phyloP scores from a whole-genome alignment of 2,329 filamentous ascomycete genomes.

The Rhytidhysteron rufulum region DNA sequence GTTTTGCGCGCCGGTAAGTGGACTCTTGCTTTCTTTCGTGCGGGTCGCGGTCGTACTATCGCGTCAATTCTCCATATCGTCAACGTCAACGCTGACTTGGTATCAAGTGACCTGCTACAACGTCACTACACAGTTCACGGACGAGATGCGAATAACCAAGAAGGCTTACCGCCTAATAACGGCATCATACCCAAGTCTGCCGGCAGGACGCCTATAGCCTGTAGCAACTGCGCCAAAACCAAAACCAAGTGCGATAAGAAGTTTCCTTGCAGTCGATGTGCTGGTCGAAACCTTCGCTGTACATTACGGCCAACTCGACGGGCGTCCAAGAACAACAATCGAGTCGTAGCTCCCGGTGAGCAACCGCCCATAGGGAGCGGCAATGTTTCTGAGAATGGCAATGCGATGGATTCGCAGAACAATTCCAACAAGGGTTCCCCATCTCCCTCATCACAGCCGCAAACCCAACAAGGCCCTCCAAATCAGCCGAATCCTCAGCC shows the following conservation, averaged over 20 bases:
- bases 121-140: constrained; percentile 52
- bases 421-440: constrained; percentile 34
- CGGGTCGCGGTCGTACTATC: not conserved
- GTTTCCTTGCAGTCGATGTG: constrained; percentile 52
- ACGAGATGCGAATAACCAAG: constrained; percentile 47
- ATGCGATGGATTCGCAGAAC: constrained; percentile 20
- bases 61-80: not conserved
- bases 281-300: constrained; percentile 47
- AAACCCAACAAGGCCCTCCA: too few species aligned
- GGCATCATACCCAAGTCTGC: constrained; percentile 52
- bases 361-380: constrained; percentile 23
- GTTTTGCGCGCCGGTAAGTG: constrained; percentile 49
- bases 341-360: constrained; percentile 20
- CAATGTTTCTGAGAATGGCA: constrained; percentile 30
- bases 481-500: constrained; percentile 15
- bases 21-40: not conserved
- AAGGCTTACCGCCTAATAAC: constrained; percentile 44
- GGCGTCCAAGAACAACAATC: constrained; percentile 41
- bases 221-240: constrained; percentile 52
- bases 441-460: constrained; percentile 18
- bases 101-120: constrained; percentile 47
- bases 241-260: constrained; percentile 55
- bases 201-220: constrained; percentile 50
- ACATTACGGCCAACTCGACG: constrained; percentile 46
- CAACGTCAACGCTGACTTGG: constrained; percentile 11